Percentiles rank a stretch among this genome's conserved stretches.
These are phyloP conservation scores for Tuber borchii DNA, from an alignment of 495 filamentous ascomycete species.

Conservation along the genomic window DNA sequence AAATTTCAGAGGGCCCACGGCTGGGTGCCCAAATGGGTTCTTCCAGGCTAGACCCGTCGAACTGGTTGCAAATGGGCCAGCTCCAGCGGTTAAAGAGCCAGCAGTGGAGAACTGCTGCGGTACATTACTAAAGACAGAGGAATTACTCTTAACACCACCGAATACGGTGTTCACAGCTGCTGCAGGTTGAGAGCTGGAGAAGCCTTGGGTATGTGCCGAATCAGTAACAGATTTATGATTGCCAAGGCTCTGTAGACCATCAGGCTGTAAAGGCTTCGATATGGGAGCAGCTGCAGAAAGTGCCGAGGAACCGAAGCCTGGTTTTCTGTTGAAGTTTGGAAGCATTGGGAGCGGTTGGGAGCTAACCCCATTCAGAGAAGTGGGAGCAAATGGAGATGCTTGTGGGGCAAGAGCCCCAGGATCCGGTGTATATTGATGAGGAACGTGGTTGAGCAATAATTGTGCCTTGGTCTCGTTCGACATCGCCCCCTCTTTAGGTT, in stretches of 20 bases:
- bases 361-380: neutral
- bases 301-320: neutral
- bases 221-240: neutral
- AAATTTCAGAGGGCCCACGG: neutral
- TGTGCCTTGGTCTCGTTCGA: neutral
- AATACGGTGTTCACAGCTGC: neutral
- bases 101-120: neutral
- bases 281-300: neutral
- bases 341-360: neutral
- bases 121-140: neutral
- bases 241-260: neutral
- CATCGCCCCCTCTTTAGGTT: slow-evolving; percentile 1
- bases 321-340: neutral
- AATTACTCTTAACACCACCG: neutral
- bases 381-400: neutral
- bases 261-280: neutral
- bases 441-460: neutral
- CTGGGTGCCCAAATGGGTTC: neutral
- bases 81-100: neutral
- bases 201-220: neutral
- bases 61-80: neutral
- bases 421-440: neutral
- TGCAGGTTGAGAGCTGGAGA: neutral
- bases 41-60: neutral
- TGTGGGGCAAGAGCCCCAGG: neutral